Base-by-base conservation (phyloP, 306 rosid genomes). In the Calophaca sinica region DNA sequence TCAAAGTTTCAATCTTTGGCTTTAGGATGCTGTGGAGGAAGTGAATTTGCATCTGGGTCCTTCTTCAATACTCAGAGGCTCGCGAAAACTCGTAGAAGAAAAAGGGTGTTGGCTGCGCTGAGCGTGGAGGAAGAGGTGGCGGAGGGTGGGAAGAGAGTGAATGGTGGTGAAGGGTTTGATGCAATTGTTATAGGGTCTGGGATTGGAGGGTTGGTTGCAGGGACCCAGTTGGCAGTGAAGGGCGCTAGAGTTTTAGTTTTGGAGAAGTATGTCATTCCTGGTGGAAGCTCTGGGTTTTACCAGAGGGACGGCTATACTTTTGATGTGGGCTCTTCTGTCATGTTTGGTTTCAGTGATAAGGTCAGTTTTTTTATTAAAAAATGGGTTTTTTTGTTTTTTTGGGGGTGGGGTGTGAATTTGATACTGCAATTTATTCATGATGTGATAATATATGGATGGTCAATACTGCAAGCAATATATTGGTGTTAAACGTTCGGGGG, bases 291-390 rank as follows among this genome's bases (percentile, higher is more conserved):
- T 70, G 98, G 98, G 52, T 94, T 84, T 79, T 94, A 88, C 63
- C 81, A 94, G 81, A 91, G 87, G 74, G 85, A 91, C 78, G 97
- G 96, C 2, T 94, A 94, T 78, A 91, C 96, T 72, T 94, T 91
- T 82, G 97, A 94, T 85, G 99, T 92, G 68, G 96, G 97, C 0
- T 92, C 99, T 75, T 94, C 97, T 75, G 99, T 94, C 72, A 92
- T 94, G 99, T 94, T 94, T 62, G 96, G 99, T 78, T 94, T 94
- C 87, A 90, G 97, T 77, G 92, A 92, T 60, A 94, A 94, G 97
- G 99, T 94, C 11, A 49, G 88, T 55, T 72, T 50, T 69, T 11
- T 7, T 45, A n/a, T n/a, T n/a, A n/a, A n/a, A n/a, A n/a, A n/a
- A n/a, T n/a, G n/a, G n/a, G n/a, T n/a, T n/a, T n/a, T n/a, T 5